phyloP scores from a whole-genome alignment of 371 early-diverging fungal genomes.

The Globomyces sp. region DNA sequence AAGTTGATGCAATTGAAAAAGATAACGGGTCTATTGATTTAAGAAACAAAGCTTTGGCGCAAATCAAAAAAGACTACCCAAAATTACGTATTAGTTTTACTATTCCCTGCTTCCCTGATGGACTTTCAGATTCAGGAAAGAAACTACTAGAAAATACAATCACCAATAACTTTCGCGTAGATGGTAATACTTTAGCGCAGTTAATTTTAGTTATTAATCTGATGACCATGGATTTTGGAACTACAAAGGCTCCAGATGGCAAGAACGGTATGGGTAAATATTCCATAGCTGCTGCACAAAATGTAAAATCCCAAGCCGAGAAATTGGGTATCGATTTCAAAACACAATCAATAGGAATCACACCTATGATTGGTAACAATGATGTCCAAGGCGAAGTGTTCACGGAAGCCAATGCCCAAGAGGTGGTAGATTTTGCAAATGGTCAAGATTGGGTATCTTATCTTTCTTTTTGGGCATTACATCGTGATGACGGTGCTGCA shows the following conservation, averaged over 20 bases:
- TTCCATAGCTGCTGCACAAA: slow-evolving; percentile 3
- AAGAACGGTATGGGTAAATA: slow-evolving; percentile 33
- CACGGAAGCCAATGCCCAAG: slow-evolving; percentile 18
- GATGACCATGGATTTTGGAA: slow-evolving; percentile 41
- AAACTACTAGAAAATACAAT: slow-evolving; percentile 1
- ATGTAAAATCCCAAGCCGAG: slow-evolving; percentile 22
- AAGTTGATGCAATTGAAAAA: slow-evolving; percentile 27
- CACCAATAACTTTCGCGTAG: background rate
- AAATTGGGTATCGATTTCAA: slow-evolving; percentile 9
- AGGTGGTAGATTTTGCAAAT: slow-evolving; percentile 31
- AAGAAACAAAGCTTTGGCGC: slow-evolving; percentile 21
- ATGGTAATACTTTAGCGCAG: background rate
- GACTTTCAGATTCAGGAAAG: slow-evolving; percentile 12
- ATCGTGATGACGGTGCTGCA: slow-evolving; percentile 24
- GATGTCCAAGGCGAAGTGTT: slow-evolving; percentile 26
- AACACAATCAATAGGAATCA: slow-evolving; percentile 31
- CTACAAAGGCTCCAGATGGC: slow-evolving; percentile 36
- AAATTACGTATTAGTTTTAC: slow-evolving; percentile 20
- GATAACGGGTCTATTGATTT: slow-evolving; percentile 11
- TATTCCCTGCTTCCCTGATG: slow-evolving; percentile 17
- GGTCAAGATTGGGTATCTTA: slow-evolving; percentile 24
- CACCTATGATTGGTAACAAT: slow-evolving; percentile 46
- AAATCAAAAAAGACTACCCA: slow-evolving; percentile 21
- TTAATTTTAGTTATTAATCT: slow-evolving; percentile 32
- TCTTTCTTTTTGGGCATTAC: slow-evolving; percentile 34